Base-by-base conservation (phyloP, 768 basidiomycete genomes). In the Rhodocollybia butyracea region DNA sequence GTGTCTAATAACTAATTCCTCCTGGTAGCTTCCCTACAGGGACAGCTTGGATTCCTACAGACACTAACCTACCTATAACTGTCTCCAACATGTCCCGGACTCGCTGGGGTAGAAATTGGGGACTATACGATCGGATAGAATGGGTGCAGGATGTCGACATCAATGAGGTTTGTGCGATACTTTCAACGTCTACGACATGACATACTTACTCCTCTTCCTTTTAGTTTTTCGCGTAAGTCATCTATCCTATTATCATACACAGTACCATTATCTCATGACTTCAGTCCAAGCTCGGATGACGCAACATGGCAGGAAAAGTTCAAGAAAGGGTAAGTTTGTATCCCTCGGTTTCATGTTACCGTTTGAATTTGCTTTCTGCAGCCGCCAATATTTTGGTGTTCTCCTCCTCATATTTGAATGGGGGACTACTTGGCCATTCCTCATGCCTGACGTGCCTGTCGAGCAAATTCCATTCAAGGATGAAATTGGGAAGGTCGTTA, bases 341-440 rank as follows among this genome's bases (percentile, higher is more conserved):
- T 22, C 7, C 22, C 22, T 24, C 27, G 11, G 29, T 46, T 21
- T 21, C 6, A 19, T 51, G 11, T 22, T 6, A 46, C 27, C 22
- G 10, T 6, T 21, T n/a, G n/a, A n/a, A n/a, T n/a, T n/a, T n/a
- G n/a, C 22, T 43, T n/a, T 17, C 7, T 22, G 21, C 46, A 59
- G 65, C 7, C 62, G 59, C 26, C 61, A 57, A 56, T 60, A 57
- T 31, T 67, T 64, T 42, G 63, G 63, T 13, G 56, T 58, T 19
- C 54, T 63, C 8, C 59, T 67, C 12, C 50, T 67, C 24, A 56
- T 67, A 5, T 67, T 67, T 40, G 66, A 67, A 32, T 67, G 66
- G 66, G 66, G 66, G 3, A 67, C 66, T 1, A 67, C 63, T 6
- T 67, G 66, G 66, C 66, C 66, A 22, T 67, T 64, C 51, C 46